Evolutionary conservation across 2,329 filamentous ascomycete genomes (phyloP).

Genomic region (Fusarium stilboides): DNA sequence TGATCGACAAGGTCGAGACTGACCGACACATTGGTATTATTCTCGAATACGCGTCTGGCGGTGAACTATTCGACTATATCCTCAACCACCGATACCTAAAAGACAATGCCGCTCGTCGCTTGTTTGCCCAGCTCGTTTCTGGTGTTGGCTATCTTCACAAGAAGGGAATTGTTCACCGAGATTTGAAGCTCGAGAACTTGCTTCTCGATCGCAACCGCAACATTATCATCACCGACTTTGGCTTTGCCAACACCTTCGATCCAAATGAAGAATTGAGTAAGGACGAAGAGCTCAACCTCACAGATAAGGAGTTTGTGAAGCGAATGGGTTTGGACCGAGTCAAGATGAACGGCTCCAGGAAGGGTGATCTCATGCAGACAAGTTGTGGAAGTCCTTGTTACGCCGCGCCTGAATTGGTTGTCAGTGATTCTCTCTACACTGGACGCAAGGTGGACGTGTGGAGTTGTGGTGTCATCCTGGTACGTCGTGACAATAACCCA

Average conservation of each 20-base stretch:
- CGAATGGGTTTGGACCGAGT: constrained; percentile 86
- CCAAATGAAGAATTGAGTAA: constrained; percentile 88
- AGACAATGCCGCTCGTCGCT: constrained; percentile 87
- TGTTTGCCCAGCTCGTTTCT: constrained; percentile 96
- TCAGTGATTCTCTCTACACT: constrained; percentile 97
- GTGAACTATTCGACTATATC: constrained; percentile 98
- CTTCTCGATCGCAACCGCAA: constrained; percentile 96
- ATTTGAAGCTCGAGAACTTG: constrained; percentile 96
- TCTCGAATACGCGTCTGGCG: constrained; percentile 96
- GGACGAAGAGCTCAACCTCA: constrained; percentile 89
- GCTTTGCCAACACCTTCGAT: constrained; percentile 98
- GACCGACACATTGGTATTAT: constrained; percentile 98
- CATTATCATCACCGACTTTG: constrained; percentile 99
- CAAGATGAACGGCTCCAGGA: constrained; percentile 80
- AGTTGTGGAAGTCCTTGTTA: constrained; percentile 99
- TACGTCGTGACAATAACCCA: constrained; percentile 64
- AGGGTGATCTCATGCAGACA: constrained; percentile 98
- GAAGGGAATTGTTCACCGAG: constrained; percentile 97
- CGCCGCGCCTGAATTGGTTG: constrained; percentile 95
- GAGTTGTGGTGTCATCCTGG: constrained; percentile 98
- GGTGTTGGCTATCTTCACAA: constrained; percentile 98
- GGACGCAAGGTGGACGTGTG: constrained; percentile 98
- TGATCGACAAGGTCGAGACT: constrained; percentile 99
- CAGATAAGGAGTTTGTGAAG: constrained; percentile 91
- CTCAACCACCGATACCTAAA: constrained; percentile 97